Evolutionary conservation across 768 basidiomycete species (phyloP).

Genomic region (Pleurotus eryngii): DNA sequence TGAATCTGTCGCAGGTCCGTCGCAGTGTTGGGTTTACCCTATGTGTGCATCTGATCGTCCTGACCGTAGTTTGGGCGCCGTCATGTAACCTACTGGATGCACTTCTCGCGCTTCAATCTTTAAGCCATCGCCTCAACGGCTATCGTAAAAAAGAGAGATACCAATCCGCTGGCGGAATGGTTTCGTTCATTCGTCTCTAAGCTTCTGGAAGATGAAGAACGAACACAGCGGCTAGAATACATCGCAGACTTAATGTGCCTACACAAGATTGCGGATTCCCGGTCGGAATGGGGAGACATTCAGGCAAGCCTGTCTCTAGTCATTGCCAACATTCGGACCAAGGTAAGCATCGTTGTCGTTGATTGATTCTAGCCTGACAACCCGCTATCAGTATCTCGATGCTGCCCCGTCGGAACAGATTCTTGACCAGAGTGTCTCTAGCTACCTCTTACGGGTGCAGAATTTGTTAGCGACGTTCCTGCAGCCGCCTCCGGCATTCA

Average conservation of each 20-base stretch:
- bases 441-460: slow-evolving; percentile 55
- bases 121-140: slow-evolving; percentile 54
- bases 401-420: not conserved
- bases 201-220: not conserved
- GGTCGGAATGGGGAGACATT: slow-evolving; percentile 26
- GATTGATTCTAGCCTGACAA: not conserved
- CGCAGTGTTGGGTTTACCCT: not conserved
- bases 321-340: slow-evolving; percentile 19
- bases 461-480: slow-evolving; percentile 59
- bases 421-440: slow-evolving; percentile 24
- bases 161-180: not conserved
- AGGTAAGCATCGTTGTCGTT: slow-evolving; percentile 18
- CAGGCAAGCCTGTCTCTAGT: slow-evolving; percentile 23
- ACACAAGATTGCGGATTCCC: slow-evolving; percentile 34
- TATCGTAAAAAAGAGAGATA: slow-evolving; percentile 17
- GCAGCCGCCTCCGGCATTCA: slow-evolving; percentile 29
- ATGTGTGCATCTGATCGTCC: not conserved
- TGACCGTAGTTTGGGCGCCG: slow-evolving; percentile 12
- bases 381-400: slow-evolving; percentile 11
- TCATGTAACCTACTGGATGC: slow-evolving; percentile 47
- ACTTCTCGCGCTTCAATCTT: slow-evolving; percentile 49
- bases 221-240: not conserved
- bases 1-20: not conserved
- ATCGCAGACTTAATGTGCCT: slow-evolving; percentile 50
- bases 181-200: not conserved